Conservation (phyloP, 2,329 filamentous ascomycete species). For the Calonectria pauciramosa region DNA sequence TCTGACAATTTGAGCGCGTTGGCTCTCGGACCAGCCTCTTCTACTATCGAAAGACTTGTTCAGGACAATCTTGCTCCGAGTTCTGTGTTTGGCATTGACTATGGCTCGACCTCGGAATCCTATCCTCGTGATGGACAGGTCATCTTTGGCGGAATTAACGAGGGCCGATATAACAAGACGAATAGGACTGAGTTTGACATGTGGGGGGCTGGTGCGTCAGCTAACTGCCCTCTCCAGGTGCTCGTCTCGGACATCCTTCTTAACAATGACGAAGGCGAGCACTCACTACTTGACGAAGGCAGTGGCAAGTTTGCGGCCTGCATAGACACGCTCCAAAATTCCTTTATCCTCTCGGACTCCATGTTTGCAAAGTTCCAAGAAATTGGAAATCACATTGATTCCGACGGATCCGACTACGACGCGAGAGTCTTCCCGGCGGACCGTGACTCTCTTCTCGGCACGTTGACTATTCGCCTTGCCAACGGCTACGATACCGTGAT, state of each 20-base stretch:
- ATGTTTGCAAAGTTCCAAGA: constrained; percentile 28
- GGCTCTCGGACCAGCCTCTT: constrained; percentile 17
- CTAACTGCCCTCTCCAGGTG: constrained; percentile 25
- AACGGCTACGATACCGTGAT: constrained; percentile 24
- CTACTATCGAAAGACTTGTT: constrained; percentile 9
- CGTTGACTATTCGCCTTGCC: constrained; percentile 11
- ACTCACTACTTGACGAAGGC: constrained; percentile 15
- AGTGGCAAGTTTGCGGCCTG: constrained; percentile 19
- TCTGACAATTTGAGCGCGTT: constrained; percentile 25
- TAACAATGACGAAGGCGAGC: constrained; percentile 24
- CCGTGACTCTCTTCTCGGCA: constrained; percentile 16
- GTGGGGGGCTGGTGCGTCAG: constrained; percentile 21
- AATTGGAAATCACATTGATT: constrained; percentile 20
- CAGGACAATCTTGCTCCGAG: constrained; percentile 13
- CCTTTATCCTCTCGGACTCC: constrained; percentile 17
- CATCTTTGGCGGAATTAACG: constrained; percentile 20
- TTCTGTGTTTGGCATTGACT: constrained; percentile 18
- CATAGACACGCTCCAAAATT: constrained; percentile 28
- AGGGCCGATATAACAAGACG: constrained; percentile 16
- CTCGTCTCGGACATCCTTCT: constrained; percentile 20
- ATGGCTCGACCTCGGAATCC: constrained; percentile 19
- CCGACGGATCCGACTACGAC: constrained; percentile 9
- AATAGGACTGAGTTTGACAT: constrained; percentile 23
- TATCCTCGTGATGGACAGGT: constrained; percentile 21
- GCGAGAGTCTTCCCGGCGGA: neutral